Conservation (phyloP, 2,329 filamentous ascomycete species). For the Plenodomus tracheiphilus region DNA sequence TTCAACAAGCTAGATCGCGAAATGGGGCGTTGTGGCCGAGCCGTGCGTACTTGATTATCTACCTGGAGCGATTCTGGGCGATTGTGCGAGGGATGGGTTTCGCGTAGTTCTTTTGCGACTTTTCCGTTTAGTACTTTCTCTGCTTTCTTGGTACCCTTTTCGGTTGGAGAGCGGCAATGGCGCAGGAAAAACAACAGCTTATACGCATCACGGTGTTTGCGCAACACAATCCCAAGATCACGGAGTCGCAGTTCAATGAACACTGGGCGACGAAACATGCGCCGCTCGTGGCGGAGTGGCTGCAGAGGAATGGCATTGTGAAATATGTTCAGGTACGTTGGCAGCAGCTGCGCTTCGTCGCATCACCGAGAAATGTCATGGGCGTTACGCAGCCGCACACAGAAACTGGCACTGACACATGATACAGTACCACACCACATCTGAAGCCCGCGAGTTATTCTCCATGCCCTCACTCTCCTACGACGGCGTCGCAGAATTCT, state of each 20-base stretch:
- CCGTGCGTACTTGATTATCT: no score
- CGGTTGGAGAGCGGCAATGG: no score
- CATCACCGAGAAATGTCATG: background rate
- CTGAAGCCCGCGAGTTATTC: constrained; percentile 16
- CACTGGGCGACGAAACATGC: constrained; percentile 31
- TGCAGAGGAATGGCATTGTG: constrained; percentile 22
- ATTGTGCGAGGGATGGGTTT: no score
- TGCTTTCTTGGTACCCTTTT: background rate
- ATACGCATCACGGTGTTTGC: constrained; percentile 27
- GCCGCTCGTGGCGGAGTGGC: constrained; percentile 23
- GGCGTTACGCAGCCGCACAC: no score
- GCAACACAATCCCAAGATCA: constrained; percentile 22
- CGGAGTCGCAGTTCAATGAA: constrained; percentile 26
- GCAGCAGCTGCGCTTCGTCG: no score
- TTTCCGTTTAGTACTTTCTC: no score
- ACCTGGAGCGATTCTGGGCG: no score
- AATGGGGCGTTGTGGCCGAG: no score
- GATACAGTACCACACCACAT: constrained; percentile 24
- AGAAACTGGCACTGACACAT: no score
- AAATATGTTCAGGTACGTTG: constrained; percentile 31
- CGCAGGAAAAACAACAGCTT: constrained; percentile 1
- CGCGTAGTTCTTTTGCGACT: no score
- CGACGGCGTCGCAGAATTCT: constrained; percentile 32
- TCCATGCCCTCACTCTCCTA: constrained; percentile 18
- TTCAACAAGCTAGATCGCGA: no score